Conservation (phyloP, 2,329 filamentous ascomycete genomes). For the Ceratocystis albifundus region DNA sequence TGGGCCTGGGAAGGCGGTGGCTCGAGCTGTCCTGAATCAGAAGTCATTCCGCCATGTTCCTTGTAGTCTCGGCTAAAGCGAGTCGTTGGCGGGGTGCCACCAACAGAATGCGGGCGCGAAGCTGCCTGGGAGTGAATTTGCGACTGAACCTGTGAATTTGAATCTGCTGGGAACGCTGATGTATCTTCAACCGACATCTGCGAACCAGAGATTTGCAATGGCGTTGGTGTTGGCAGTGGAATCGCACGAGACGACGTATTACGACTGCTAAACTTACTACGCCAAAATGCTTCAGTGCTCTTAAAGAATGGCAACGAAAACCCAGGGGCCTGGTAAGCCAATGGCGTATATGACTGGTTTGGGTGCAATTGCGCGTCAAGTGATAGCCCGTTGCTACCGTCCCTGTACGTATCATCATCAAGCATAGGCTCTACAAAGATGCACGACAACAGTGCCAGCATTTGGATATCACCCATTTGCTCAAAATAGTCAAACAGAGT, state of each 20-base stretch:
- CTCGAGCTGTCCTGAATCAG: constrained; percentile 35
- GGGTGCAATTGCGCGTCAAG: background rate
- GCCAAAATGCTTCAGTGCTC: constrained; percentile 45
- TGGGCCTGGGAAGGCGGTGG: constrained; percentile 30
- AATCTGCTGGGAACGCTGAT: constrained; percentile 34
- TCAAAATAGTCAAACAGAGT: constrained; percentile 56
- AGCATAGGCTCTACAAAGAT: constrained; percentile 39
- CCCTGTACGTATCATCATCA: constrained; percentile 38
- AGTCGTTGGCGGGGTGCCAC: constrained; percentile 46
- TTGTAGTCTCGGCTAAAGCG: constrained; percentile 36
- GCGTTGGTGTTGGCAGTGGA: constrained; percentile 45
- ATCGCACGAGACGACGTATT: constrained; percentile 44
- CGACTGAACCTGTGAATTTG: constrained; percentile 35
- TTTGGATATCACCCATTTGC: constrained; percentile 51
- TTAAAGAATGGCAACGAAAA: constrained; percentile 59
- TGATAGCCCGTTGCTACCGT: constrained; percentile 26
- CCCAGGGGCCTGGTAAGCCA: constrained; percentile 53
- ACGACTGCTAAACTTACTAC: constrained; percentile 39
- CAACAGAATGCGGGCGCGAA: constrained; percentile 26
- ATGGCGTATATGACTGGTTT: constrained; percentile 46
- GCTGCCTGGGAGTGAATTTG: constrained; percentile 19
- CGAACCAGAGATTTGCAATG: constrained; percentile 43
- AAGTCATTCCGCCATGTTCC: background rate
- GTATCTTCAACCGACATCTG: constrained; percentile 44
- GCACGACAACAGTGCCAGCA: constrained; percentile 61